Percentiles rank a stretch among this genome's conserved stretches.
These are phyloP conservation scores for Lepidium sativum DNA, from an alignment of 345 rosid genomes.

Conservation along the genomic window DNA sequence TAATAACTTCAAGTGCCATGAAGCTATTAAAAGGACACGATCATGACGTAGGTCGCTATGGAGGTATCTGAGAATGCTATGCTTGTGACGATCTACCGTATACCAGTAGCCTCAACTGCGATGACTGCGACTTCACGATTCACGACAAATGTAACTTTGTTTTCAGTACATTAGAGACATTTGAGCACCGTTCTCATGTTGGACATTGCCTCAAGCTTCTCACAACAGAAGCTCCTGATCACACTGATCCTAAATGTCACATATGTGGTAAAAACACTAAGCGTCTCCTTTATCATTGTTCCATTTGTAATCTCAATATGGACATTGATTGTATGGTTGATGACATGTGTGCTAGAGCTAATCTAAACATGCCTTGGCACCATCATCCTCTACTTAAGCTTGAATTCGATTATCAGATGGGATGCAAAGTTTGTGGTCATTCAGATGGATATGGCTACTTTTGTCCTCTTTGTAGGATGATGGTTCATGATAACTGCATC, in stretches of 20 bases:
- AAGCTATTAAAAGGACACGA: background rate
- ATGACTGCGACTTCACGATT: background rate
- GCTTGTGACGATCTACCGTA: background rate
- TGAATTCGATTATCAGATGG: background rate
- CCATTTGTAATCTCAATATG: background rate
- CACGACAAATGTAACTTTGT: background rate
- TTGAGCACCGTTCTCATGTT: background rate
- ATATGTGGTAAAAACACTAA: constrained; percentile 7
- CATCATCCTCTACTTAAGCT: background rate
- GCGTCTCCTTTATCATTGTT: background rate
- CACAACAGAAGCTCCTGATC: constrained; percentile 1
- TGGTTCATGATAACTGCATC: background rate
- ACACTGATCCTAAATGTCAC: background rate
- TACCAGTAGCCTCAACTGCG: background rate
- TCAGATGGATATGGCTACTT: background rate
- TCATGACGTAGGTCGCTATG: background rate
- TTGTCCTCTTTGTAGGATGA: background rate
- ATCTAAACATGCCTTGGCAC: background rate
- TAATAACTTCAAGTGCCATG: background rate
- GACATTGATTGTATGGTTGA: background rate
- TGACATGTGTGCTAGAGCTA: background rate
- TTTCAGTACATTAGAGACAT: background rate
- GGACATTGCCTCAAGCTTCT: constrained; percentile 3
- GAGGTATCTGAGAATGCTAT: background rate
- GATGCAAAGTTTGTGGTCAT: background rate